Conservation (phyloP, 164 flowering plant species). For the Cinnamomum chago region DNA sequence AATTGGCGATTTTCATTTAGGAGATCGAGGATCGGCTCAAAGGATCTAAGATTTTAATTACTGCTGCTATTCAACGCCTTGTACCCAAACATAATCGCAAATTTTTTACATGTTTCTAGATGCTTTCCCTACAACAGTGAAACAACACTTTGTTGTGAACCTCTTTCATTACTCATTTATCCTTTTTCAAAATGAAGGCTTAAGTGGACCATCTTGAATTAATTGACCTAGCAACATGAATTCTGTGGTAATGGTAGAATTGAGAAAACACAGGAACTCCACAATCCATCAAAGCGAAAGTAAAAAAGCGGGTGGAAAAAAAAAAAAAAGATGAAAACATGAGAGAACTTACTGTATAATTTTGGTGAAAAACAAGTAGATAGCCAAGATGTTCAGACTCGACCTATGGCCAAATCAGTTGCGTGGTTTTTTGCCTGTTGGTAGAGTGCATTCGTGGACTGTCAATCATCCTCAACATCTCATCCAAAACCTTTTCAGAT, state of each 20-base stretch:
- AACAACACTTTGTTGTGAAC: too few relatives aligned
- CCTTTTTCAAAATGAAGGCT: too few relatives aligned
- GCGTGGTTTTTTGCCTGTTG: conserved; percentile 44
- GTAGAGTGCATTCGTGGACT: conserved; percentile 41
- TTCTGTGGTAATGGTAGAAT: not conserved
- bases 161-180: too few relatives aligned
- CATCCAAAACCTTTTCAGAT: conserved; percentile 87
- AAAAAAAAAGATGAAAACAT: not conserved
- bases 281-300: not conserved
- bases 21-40: too few relatives aligned
- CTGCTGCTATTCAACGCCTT: too few relatives aligned
- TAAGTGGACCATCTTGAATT: too few relatives aligned
- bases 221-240: not conserved
- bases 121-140: too few relatives aligned
- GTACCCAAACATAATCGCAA: too few relatives aligned
- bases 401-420: conserved; percentile 82
- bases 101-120: too few relatives aligned
- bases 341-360: conserved; percentile 47
- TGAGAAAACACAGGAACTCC: not conserved
- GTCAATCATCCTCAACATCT: conserved; percentile 81
- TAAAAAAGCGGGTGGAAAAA: not conserved
- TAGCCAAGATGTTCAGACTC: conserved; percentile 69
- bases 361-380: conserved; percentile 79
- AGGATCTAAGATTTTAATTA: too few relatives aligned
- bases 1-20: too few relatives aligned